Evolutionary conservation across 768 basidiomycete genomes (phyloP).

Genomic region (Panaeolus papilionaceus): DNA sequence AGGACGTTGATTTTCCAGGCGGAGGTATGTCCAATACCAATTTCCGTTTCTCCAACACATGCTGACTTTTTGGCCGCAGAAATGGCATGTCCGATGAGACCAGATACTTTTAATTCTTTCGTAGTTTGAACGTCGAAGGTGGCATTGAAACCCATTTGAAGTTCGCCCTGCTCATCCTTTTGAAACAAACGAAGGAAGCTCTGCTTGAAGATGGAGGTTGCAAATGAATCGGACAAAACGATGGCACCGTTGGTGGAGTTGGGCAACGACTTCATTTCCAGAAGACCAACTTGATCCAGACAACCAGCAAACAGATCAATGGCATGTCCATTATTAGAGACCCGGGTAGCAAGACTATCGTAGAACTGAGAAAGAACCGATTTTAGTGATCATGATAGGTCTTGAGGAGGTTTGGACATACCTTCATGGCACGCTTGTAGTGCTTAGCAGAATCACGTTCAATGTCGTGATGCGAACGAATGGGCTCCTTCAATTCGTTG

Average conservation of each 20-base stretch:
- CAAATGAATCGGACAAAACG: slow-evolving; percentile 95
- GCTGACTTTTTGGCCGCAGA: slow-evolving; percentile 96
- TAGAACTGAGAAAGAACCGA: slow-evolving; percentile 71
- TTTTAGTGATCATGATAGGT: slow-evolving; percentile 4
- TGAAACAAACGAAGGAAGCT: slow-evolving; percentile 92
- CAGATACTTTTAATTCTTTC: slow-evolving; percentile 98
- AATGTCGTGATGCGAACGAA: slow-evolving; percentile 98
- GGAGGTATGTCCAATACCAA: slow-evolving; percentile 97
- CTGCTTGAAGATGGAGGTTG: slow-evolving; percentile 98
- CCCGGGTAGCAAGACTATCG: slow-evolving; percentile 91
- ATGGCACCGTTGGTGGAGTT: slow-evolving; percentile 98
- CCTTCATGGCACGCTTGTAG: slow-evolving; percentile 96
- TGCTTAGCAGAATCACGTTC: slow-evolving; percentile 97
- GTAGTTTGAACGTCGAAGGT: slow-evolving; percentile 99
- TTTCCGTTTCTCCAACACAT: slow-evolving; percentile 98
- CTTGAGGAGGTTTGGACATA: slow-evolving; percentile 35
- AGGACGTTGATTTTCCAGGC: slow-evolving; percentile 97
- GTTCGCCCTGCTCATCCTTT: slow-evolving; percentile 90
- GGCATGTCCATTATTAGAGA: slow-evolving; percentile 92
- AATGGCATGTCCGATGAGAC: slow-evolving; percentile 96
- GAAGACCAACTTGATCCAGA: slow-evolving; percentile 94
- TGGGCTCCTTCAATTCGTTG: slow-evolving; percentile 95
- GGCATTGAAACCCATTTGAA: slow-evolving; percentile 99
- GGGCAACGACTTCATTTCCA: slow-evolving; percentile 96
- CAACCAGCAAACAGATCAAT: slow-evolving; percentile 97